Conservation (phyloP, 495 filamentous ascomycete genomes). For the Chaetomium fimeti region DNA sequence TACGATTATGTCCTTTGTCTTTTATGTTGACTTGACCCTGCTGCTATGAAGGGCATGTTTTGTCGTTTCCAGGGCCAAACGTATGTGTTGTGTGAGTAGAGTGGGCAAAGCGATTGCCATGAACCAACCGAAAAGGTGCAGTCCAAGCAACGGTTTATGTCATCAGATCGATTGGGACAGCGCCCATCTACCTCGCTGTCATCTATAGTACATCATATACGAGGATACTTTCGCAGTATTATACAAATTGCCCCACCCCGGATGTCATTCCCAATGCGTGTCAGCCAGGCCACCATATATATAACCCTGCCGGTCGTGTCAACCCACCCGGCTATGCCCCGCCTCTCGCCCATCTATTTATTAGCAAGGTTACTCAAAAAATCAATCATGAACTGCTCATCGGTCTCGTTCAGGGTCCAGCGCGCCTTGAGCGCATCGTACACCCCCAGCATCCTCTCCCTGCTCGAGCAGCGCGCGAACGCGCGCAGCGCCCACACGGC, state of each 20-base stretch:
- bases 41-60: too few relatives aligned
- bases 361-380: constrained; percentile 29
- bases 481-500: constrained; percentile 49
- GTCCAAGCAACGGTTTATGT: too few relatives aligned
- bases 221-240: constrained; percentile 3
- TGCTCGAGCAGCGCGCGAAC: constrained; percentile 43
- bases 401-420: constrained; percentile 36
- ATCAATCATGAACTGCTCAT: constrained; percentile 42
- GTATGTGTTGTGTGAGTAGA: too few relatives aligned
- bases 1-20: too few relatives aligned
- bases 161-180: too few relatives aligned
- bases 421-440: constrained; percentile 43
- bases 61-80: too few relatives aligned
- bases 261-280: not conserved
- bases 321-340: not conserved
- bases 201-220: constrained; percentile 15
- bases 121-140: too few relatives aligned
- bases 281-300: too few relatives aligned
- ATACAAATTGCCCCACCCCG: not conserved
- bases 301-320: too few relatives aligned
- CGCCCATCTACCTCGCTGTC: not conserved
- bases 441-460: constrained; percentile 39
- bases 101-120: too few relatives aligned
- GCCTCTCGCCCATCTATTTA: not conserved
- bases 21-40: too few relatives aligned